Base-by-base conservation (phyloP, 23 red algal species). In the Gracilariopsis chorda region DNA sequence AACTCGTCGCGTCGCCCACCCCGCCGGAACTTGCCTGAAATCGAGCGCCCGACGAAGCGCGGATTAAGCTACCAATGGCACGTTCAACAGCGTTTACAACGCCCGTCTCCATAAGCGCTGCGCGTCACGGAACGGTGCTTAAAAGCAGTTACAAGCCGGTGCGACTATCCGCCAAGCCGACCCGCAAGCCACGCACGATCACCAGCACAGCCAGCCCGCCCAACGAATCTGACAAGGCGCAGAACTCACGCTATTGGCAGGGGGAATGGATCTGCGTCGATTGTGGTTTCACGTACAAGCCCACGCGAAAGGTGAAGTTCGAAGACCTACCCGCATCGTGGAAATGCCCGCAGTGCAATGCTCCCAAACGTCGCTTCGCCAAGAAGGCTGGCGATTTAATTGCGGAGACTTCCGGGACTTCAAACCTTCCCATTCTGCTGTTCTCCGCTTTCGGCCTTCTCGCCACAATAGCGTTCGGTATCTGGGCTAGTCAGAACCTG, bases 251-350 rank as follows among this genome's bases (percentile, higher is more conserved):
- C 21, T 89, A 93, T 61, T 97, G 90, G 83, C 88, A 39, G 24
- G 93, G 93, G 46, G 87, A 94, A 39, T 93, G 87, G 88, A 44
- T 98, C 19, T 98, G 96, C 53, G 94, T 95, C 32, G 96, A 98
- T 76, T 98, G 96, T 57, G 96, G 96, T 12, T 98, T 87, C 76
- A 80, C 84, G 72, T 98, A 95, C 80, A 83, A 84, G 62, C 76
- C 87, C 23, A 59, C 61, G 40, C 75, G 74, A 4, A 76, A 78
- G 32, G 70, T 88, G 32, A 77, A 92, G 65, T 93, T 98, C 73
- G 96, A 98, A 77, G 77, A 88, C 49, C 92, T 95, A 35, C 96
- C 96, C 9, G 77, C 83, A 19, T 89, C 87, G 13, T 98, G 88
- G 82, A 84, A 80, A 51, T 98, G 96, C 60, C 96, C 96, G 72